Evolutionary conservation across 345 rosid species (phyloP), one percentile per base, ranked within the genome.

Genomic region (Erodium maritimum): DNA sequence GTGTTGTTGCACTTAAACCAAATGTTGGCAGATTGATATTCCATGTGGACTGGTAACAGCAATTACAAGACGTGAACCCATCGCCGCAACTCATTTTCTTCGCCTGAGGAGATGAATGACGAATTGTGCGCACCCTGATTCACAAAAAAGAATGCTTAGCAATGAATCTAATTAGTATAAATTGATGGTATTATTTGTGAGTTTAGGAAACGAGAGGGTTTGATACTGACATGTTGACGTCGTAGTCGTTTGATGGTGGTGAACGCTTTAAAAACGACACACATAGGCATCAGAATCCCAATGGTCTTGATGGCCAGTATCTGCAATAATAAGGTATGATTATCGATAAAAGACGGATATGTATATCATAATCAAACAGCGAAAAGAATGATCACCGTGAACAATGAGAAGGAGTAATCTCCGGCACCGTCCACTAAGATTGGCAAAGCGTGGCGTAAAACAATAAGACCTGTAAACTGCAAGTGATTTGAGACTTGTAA

Each of bases 401-500:
- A 65, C 64, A 84, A 57, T 52, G 88, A 65, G 72, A 75, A 46
- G 0, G 85, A 79, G 78, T 83, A 73, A 55, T 88, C 79, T 61
- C 75, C 80, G 11, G 66, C 70, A 63, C 80, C 90, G 54, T 71
- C 76, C 23, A 78, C 50, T 19, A 88, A 42, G 53, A 86, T 55
- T 1, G 97, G 91, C 58, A 91, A 82, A 57, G 83, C 77, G 59
- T 81, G 84, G 61, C 91, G 85, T 56, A 86, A 65, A 58, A 91
- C 81, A 50, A 91, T 70, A 57, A 91, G 83, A 61, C 79, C 61
- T 64, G 81, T 71, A 60, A 91, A 86, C 97, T 91, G 77, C 71
- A 71, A 50, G 73, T 17, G n/a, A 9, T 17, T 4, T 5, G 20
- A 25, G 52, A 52, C 21, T 48, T 58, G 17, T 58, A 5, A n/a